Evolutionary conservation across 768 basidiomycete genomes (phyloP), one percentile per base, ranked within the genome.

Genomic region (Leucocoprinus leucothites): DNA sequence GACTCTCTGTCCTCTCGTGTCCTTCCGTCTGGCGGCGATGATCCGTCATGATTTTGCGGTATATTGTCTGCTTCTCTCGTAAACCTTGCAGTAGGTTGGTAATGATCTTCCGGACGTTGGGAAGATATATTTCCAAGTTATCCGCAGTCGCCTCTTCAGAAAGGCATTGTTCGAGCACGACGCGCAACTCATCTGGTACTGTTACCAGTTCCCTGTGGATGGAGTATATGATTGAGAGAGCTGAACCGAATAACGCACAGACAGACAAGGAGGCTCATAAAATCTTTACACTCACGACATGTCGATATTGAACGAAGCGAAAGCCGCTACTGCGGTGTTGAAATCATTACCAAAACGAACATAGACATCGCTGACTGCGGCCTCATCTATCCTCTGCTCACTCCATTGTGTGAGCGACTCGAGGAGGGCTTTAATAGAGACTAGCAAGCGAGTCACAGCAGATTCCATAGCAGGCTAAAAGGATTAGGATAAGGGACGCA

Each of bases 311-410:
- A 87, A 93, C 11, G 80, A 75, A 2, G 81, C 80, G 67, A 99
- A 99, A 1, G 94, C 93, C 51, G 87, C 82, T 36, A 95, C 91
- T 9, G 94, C 94, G 14, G 84, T 82, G 66, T 98, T 98, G 77
- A 99, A 98, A 67, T 97, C 95, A 70, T 98, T 98, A 21, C 97
- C 97, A 21, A 99, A 78, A 52, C 86, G 84, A 51, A 99, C 97
- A 70, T 99, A 99, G 51, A 97, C 91, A 69, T 98, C 93, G 78
- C 94, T 97, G 66, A 99, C 94, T 61, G 90, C 78, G 41, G 70
- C 73, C 66, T 96, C 94, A 54, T 84, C 77, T 63, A 89, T 79
- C 63, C 84, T 78, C 57, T 81, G 70, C 56, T 77, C 77, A 68
- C 89, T 91, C 94, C 94, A 97, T 73, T 81, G 74, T 5, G 90